Evolutionary conservation across 164 flowering plant genomes (phyloP), one percentile per base, ranked within the genome.

Genomic region (Aristolochia fimbriata): DNA sequence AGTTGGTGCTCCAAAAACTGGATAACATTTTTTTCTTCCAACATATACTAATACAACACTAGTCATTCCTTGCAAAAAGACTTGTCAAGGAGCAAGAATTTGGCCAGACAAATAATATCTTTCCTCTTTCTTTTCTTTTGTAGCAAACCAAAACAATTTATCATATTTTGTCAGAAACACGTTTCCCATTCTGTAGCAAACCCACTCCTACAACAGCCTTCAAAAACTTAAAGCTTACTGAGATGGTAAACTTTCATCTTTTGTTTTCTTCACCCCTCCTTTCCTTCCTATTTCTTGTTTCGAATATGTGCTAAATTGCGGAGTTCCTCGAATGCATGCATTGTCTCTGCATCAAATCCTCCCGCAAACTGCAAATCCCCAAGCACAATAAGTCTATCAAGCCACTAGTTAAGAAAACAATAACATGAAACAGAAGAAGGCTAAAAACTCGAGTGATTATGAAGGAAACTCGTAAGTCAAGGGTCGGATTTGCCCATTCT

Each of bases 311-410:
- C 85, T 21, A 85, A 74, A 65, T 79, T 78, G 11, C 97, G 85
- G 37, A 91, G 88, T 67, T 91, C 94, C 69, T 91, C 93, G 60
- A 91, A 91, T 41, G 91, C 92, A 27, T 78, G 84, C 97, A 91
- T 91, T 51, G 96, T 91, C 68, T 91, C 97, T 43, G 86, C 79
- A 69, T 91, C 97, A 70, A 91, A 91, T 72, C 97, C 97, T 71
- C 97, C 97, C 16, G 97, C 97, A 83, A 91, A 91, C 97, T 91
- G 92, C 78, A 70, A 62, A 37, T 7, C 43, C 43, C 30, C 30
- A 27, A 2, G 30, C 2, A 27, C 30, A 27, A 27, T 2, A 2
- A 27, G 30, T 27, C 30, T 5, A 37, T 37, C 43, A 37, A 37
- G 43, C 11, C 43, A 37, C 43, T 37, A 10, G 5, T 2, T 27